Evolutionary conservation across 2,329 filamentous ascomycete genomes (phyloP).

Genomic region (Fusarium stilboides): DNA sequence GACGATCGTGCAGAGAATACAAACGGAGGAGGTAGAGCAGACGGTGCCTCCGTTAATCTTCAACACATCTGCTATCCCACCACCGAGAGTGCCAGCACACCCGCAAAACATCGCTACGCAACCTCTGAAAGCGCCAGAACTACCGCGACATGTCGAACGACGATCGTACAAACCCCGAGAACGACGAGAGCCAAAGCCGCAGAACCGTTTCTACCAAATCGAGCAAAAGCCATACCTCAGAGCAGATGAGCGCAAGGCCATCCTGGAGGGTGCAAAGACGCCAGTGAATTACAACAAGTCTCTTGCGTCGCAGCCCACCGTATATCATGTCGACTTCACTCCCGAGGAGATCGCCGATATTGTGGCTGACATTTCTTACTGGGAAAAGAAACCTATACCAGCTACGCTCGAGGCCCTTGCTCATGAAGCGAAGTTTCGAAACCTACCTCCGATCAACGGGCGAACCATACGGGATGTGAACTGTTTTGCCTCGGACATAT

Average conservation of each 20-base stretch:
- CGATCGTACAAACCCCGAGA: conserved; percentile 29
- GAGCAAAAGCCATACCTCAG: conserved; percentile 48
- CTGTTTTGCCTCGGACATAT: conserved; percentile 48
- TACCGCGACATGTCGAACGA: conserved; percentile 6
- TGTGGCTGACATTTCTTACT: conserved; percentile 37
- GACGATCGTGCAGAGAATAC: neutral
- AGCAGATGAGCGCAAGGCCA: conserved; percentile 48
- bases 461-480: conserved; percentile 25
- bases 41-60: neutral
- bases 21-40: neutral
- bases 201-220: conserved; percentile 36
- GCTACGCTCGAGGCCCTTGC: conserved; percentile 42
- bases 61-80: neutral
- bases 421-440: conserved; percentile 8
- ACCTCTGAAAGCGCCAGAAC: neutral
- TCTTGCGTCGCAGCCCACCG: conserved; percentile 21
- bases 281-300: conserved; percentile 13
- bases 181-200: conserved; percentile 27
- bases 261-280: conserved; percentile 45
- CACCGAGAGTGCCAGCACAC: neutral
- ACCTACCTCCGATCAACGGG: conserved; percentile 1
- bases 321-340: conserved; percentile 65
- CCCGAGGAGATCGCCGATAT: conserved; percentile 55
- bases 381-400: conserved; percentile 28
- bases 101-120: conserved; percentile 2